Evolutionary conservation across 768 basidiomycete species (phyloP), one percentile per base, ranked within the genome.

Genomic region (Tricholoma sp.): DNA sequence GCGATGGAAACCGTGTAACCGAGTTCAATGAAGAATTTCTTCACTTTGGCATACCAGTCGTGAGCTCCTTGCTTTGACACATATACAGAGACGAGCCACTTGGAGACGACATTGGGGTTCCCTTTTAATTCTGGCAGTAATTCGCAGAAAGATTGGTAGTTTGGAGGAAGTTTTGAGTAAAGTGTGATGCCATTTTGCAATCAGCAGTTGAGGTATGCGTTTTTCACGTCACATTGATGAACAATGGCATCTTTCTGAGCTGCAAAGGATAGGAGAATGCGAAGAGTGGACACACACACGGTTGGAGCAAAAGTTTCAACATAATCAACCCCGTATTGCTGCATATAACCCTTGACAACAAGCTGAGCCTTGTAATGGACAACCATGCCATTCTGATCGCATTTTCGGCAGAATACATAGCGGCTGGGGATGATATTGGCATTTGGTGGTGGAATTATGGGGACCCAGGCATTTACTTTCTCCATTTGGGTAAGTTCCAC

Each of bases 1-100:
- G 62, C 58, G 2, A 51, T 19, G 24, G 27, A 46, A 16, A 56
- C 37, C 7, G 21, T 21, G 29, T 55, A 55, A n/a, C 37, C 24
- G 22, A 54, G 34, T 8, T n/a, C 21, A 14, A 3, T 18, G 21
- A 66, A 57, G 8, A 58, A 59, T 27, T 55, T 52, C 6, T 10
- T 59, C 1, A 43, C 37, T 18, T 55, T 27, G 12, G 10, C 22
- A 27, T 55, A 55, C 54, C 54, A 55, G 29, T 45, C 19, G 54
- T 45, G 39, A 31, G 54, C 54, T 19, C 54, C 27, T 16, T 55
- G 54, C 16, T 39, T 39, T 14, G 37, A 16, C 16, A 5, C 37
- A n/a, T 39, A 39, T 14, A 39, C 24, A 27, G 14, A 6, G 37
- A n/a, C 16, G 6, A 14, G 37, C 16, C 24, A 27, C 24, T 27